Evolutionary conservation across 2,329 filamentous ascomycete genomes (phyloP), one percentile per base, ranked within the genome.

Genomic region (Sporothrix euskadiensis): DNA sequence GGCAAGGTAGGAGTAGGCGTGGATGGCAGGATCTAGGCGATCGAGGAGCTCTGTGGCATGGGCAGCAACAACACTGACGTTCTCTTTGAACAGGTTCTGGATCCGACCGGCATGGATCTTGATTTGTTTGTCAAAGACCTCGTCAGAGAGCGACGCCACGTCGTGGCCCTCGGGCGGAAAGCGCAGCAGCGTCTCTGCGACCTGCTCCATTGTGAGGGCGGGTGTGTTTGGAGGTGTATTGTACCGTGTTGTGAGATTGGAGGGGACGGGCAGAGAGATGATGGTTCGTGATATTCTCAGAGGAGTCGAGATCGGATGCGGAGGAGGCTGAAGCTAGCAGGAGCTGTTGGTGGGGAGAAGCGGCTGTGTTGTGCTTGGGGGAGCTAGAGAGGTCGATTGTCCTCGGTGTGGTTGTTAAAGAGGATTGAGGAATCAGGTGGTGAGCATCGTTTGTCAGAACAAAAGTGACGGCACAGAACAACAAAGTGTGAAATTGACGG

Each of bases 1-100:
- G 70, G 81, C 78, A 44, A 88, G 82, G 77, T 85, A 87, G 32
- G 86, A 86, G 72, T 88, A 83, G 8, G 87, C 86, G 76, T 89
- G 82, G 61, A 81, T 72, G 8, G 82, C 79, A 0, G 87, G 85
- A 75, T 88, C 79, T 35, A 89, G 78, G 14, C 81, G 78, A 84
- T 88, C 77, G 4, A 88, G 80, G 6, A 87, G 79, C 63, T 82
- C 75, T 12, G 76, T 71, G 22, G 83, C 81, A 57, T 82, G 79
- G 14, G 76, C 75, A 49, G 78, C 71, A 54, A 87, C 77, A 12
- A 80, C 78, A 19, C 77, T 73, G 19, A 76, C 75, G 2, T 81
- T 77, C 1, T 81, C 80, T 16, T 80, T 78, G 26, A 84, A 76
- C 49, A 87, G 73, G 73, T 79, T 81, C 47, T 79, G 79, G 22